phyloP scores from a whole-genome alignment of 2,329 filamentous ascomycete genomes.

The Ilyonectria sp. region DNA sequence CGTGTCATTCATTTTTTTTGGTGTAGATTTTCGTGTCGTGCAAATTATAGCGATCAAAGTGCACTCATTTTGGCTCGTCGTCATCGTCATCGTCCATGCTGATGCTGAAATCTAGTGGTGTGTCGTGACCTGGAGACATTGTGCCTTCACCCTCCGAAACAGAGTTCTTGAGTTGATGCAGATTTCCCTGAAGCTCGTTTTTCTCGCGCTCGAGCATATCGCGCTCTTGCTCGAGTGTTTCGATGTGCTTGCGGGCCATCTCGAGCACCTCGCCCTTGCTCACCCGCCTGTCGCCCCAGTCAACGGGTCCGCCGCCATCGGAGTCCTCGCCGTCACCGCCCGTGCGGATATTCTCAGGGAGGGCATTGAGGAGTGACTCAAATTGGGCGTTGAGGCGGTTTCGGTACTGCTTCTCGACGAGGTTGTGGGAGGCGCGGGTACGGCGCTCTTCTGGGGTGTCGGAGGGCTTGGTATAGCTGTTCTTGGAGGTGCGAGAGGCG shows the following conservation, averaged over 20 bases:
- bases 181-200: constrained; percentile 43
- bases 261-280: constrained; percentile 49
- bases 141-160: constrained; percentile 27
- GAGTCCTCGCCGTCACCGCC: constrained; percentile 42
- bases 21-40: neutral
- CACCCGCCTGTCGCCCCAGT: constrained; percentile 42
- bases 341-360: constrained; percentile 42
- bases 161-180: constrained; percentile 39
- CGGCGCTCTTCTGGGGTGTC: constrained; percentile 48
- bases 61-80: constrained; percentile 1
- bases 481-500: constrained; percentile 48
- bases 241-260: constrained; percentile 48
- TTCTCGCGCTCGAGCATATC: constrained; percentile 44
- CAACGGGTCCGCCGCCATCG: constrained; percentile 36
- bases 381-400: constrained; percentile 48
- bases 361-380: constrained; percentile 43
- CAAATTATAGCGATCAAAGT: neutral
- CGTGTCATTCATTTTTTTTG: constrained; percentile 9
- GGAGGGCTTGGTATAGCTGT: constrained; percentile 44
- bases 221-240: constrained; percentile 44
- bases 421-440: constrained; percentile 48
- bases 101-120: constrained; percentile 34
- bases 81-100: constrained; percentile 31
- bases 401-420: constrained; percentile 49
- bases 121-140: constrained; percentile 28